Conservation (phyloP, 2,329 filamentous ascomycete genomes). For the Epichloe sp. region DNA sequence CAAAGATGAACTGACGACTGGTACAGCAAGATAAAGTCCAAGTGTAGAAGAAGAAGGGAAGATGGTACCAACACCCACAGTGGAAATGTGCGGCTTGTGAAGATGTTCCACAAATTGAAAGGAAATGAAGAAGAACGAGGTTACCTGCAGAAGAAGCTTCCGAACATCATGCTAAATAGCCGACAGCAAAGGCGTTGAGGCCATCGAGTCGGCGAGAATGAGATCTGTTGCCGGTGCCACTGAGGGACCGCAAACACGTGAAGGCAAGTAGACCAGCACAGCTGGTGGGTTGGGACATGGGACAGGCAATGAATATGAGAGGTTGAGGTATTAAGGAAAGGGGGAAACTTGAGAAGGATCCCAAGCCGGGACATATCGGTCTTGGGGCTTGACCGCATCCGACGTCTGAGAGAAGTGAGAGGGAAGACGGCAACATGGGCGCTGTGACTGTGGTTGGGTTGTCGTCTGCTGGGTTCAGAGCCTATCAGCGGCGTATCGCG, state of each 20-base stretch:
- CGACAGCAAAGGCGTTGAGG: background rate
- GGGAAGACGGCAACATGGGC: too few relatives aligned
- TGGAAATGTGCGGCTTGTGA: background rate
- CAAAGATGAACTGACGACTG: too few relatives aligned
- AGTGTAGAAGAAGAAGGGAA: background rate
- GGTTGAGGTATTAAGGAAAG: background rate
- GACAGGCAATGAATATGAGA: background rate
- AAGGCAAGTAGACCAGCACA: background rate
- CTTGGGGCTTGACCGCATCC: background rate
- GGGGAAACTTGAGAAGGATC: background rate
- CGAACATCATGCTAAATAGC: background rate
- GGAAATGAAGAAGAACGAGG: background rate
- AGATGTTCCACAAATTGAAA: background rate
- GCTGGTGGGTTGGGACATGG: background rate
- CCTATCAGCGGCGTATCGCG: background rate
- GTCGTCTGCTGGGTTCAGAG: background rate
- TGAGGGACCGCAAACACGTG: background rate
- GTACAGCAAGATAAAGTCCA: background rate
- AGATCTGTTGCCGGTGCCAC: background rate
- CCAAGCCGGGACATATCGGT: background rate
- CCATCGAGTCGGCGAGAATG: background rate
- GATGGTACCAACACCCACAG: background rate
- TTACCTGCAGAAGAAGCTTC: background rate
- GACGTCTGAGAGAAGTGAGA: background rate
- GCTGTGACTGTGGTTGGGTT: background rate